Evolutionary conservation across 768 basidiomycete species (phyloP), one percentile per base, ranked within the genome.

Genomic region (Leucocoprinus sp.): DNA sequence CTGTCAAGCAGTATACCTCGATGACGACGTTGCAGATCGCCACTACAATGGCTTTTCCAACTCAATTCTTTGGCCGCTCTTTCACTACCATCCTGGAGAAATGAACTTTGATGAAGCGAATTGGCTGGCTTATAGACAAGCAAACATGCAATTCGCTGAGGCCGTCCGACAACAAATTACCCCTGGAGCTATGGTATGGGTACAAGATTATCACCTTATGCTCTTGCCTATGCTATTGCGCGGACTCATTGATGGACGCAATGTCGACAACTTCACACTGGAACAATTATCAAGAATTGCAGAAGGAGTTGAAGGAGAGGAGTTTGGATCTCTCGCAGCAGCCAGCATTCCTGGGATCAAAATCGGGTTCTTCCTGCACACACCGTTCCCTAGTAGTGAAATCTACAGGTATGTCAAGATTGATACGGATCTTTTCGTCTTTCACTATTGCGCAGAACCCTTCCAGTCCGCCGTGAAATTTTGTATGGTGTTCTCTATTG

Each of bases 41-140:
- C 93, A 98, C 65, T 99, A 91, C 68, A 93, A 93, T 61, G 91
- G 96, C 45, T 98, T 99, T 75, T 95, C 93, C 55, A 99, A 99
- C 69, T 96, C 93, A 43, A 98, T 99, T 66, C 80, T 99, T 41
- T 99, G 96, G 96, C 96, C 96, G 2, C 72, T 99, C 37, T 97
- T 99, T 75, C 96, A 99, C 63, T 99, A 97, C 66, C 95, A 98
- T 63, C 96, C 96, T 6, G 95, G 95, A 52, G 96, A 98, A 69
- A 98, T 99, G 93, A 95, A 92, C 66, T 99, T 99, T 59, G 95
- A 97, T 64, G 92, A 96, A 68, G 89, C 89, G 60, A 90, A 98
- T 62, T 99, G 96, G 96, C 79, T 83, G 43, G 96, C 92, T 11
- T 99, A 98, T 65, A 82, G 96, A 28, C 92, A 96, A 63, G 95